phyloP scores from a whole-genome alignment of 805 yeast species.

The Metschnikowia cerradonensis region DNA sequence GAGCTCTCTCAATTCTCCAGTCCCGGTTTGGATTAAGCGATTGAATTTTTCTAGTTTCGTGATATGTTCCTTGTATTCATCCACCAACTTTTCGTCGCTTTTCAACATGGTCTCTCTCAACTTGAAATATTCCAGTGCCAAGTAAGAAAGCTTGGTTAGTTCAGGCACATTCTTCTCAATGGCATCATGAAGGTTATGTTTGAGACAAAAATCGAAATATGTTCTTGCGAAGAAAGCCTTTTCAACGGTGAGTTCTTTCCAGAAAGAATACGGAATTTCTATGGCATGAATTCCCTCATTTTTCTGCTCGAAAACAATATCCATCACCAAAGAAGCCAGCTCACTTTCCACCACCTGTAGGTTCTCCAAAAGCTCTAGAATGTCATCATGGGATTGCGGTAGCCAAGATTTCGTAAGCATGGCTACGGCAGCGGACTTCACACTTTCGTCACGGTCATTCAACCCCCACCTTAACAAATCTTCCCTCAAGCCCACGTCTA shows the following conservation, averaged over 20 bases:
- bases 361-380: slow-evolving; percentile 66
- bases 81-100: slow-evolving; percentile 20
- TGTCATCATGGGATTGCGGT: slow-evolving; percentile 59
- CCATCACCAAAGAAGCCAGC: slow-evolving; percentile 65
- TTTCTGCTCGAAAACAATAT: slow-evolving; percentile 55
- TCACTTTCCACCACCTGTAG: slow-evolving; percentile 66
- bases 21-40: slow-evolving; percentile 9
- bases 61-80: slow-evolving; percentile 7
- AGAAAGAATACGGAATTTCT: slow-evolving; percentile 58
- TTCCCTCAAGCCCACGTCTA: slow-evolving; percentile 55
- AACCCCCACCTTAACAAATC: slow-evolving; percentile 78
- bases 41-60: slow-evolving; percentile 9
- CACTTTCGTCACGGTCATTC: slow-evolving; percentile 76
- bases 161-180: slow-evolving; percentile 77
- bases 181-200: slow-evolving; percentile 46
- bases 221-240: slow-evolving; percentile 67
- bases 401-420: slow-evolving; percentile 76
- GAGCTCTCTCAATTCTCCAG: slow-evolving; percentile 9
- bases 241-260: slow-evolving; percentile 71
- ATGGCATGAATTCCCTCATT: slow-evolving; percentile 60
- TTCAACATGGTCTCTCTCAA: slow-evolving; percentile 33
- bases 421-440: slow-evolving; percentile 64
- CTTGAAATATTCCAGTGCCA: slow-evolving; percentile 53
- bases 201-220: slow-evolving; percentile 61
- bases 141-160: slow-evolving; percentile 62